These are phyloP conservation scores for Lactarius deliciosus DNA, from an alignment of 768 basidiomycete species.

Conservation along the genomic window DNA sequence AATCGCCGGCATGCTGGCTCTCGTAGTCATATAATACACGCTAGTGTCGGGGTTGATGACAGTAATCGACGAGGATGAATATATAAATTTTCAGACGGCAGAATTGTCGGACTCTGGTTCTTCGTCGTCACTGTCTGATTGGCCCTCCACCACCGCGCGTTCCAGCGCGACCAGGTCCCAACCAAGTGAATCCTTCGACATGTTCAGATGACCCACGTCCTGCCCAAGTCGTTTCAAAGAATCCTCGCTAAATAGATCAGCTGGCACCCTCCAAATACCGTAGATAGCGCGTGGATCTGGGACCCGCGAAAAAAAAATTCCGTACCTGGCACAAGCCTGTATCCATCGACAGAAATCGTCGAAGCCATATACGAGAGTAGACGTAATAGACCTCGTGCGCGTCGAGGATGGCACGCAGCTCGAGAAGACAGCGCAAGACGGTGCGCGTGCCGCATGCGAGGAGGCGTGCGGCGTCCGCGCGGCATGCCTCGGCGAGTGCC, in stretches of 20 bases:
- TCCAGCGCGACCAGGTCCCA: constrained; percentile 76
- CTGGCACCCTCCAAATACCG: not conserved
- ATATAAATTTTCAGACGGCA: not conserved
- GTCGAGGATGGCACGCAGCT: constrained; percentile 71
- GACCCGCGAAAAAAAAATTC: not conserved
- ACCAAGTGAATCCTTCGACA: constrained; percentile 58
- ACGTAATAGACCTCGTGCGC: constrained; percentile 85
- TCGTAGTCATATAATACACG: constrained; percentile 1
- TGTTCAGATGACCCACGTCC: constrained; percentile 39
- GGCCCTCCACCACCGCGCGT: constrained; percentile 45
- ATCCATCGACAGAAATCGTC: constrained; percentile 86
- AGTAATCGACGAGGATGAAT: constrained; percentile 6
- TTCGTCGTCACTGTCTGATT: constrained; percentile 67
- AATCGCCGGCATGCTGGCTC: not conserved
- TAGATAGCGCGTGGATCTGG: no score
- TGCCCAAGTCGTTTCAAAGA: constrained; percentile 48
- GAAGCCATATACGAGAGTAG: constrained; percentile 86
- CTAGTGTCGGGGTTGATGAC: not conserved
- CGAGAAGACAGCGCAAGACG: constrained; percentile 64
- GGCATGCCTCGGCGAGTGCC: constrained; percentile 66
- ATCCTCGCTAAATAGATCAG: constrained; percentile 49
- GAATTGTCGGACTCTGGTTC: constrained; percentile 13
- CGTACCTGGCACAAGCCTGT: constrained; percentile 67
- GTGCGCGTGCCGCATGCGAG: constrained; percentile 61
- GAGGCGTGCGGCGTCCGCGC: constrained; percentile 56